phyloP scores from a whole-genome alignment of 208 protist species.

The Angomonas ambiguus region DNA sequence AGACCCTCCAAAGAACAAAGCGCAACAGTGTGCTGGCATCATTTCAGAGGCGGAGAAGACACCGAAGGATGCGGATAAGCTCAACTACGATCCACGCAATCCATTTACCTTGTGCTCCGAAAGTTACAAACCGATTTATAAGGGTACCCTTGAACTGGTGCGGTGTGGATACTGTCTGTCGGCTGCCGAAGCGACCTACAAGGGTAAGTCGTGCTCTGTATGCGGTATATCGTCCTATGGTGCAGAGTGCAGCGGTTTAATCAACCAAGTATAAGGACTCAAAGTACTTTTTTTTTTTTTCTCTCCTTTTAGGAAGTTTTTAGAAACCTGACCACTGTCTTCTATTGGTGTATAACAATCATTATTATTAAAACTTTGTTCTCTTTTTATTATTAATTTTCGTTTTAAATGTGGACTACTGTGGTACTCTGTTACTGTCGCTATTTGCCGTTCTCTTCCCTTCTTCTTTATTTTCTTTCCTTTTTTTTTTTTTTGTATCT shows the following conservation, averaged over 20 bases:
- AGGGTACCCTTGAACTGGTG: constrained; percentile 50
- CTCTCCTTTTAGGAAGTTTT: background rate
- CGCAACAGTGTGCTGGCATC: constrained; percentile 88
- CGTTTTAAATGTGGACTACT: background rate
- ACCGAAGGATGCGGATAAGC: constrained; percentile 48
- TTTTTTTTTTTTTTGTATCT: constrained; percentile 6
- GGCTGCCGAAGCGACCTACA: constrained; percentile 63
- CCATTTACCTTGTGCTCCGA: constrained; percentile 93
- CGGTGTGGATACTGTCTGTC: constrained; percentile 93
- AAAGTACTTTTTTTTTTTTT: background rate
- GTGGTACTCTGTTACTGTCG: background rate
- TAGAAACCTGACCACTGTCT: no score
- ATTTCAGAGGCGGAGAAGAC: constrained; percentile 85
- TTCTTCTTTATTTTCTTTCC: background rate
- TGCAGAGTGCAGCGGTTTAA: constrained; percentile 53
- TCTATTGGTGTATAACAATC: no score
- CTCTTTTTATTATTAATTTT: background rate
- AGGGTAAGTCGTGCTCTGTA: constrained; percentile 63
- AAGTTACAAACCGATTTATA: constrained; percentile 78
- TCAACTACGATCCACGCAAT: constrained; percentile 97
- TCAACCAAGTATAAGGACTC: constrained; percentile 25
- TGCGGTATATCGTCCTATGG: constrained; percentile 73
- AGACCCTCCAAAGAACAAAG: constrained; percentile 82
- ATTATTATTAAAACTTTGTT: no score
- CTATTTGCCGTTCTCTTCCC: constrained; percentile 12